Percentiles rank a stretch among this genome's conserved stretches.
Conservation (phyloP, 2,329 filamentous ascomycete genomes). For the Fusarium algeriense region DNA sequence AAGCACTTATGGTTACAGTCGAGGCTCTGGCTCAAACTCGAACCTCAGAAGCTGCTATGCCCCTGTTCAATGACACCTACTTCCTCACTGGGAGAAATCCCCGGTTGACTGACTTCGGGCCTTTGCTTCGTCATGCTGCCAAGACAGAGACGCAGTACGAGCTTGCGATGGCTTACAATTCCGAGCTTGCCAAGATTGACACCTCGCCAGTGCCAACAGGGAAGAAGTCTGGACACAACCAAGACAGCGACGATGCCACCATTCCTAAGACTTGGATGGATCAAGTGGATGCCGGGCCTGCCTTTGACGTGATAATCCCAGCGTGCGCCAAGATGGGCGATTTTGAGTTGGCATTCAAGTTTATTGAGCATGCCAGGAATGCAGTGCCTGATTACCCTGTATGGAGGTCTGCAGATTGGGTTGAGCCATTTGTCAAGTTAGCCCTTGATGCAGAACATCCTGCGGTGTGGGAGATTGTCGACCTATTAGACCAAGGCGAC, state of each 20-base stretch:
- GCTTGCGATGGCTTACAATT: slow-evolving; percentile 50
- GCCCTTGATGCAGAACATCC: slow-evolving; percentile 49
- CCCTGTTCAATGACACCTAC: slow-evolving; percentile 49
- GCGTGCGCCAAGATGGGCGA: slow-evolving; percentile 48
- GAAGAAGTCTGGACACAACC: slow-evolving; percentile 1
- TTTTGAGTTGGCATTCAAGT: slow-evolving; percentile 53
- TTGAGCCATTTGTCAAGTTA: slow-evolving; percentile 45
- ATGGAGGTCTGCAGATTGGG: slow-evolving; percentile 44
- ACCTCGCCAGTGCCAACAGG: not conserved
- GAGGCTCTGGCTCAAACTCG: slow-evolving; percentile 50
- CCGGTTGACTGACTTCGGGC: slow-evolving; percentile 45
- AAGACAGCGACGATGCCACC: slow-evolving; percentile 5
- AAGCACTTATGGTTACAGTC: slow-evolving; percentile 51
- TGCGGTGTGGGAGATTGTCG: slow-evolving; percentile 52
- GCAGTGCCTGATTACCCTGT: not conserved
- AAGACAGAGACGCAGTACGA: slow-evolving; percentile 41
- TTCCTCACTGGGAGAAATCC: slow-evolving; percentile 48
- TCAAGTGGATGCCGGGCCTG: slow-evolving; percentile 22
- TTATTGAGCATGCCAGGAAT: slow-evolving; percentile 36
- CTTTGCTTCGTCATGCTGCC: slow-evolving; percentile 49
- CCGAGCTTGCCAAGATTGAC: slow-evolving; percentile 32
- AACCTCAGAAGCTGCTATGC: slow-evolving; percentile 50
- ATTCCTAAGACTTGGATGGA: slow-evolving; percentile 17
- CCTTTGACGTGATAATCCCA: slow-evolving; percentile 47
- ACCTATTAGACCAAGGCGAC: slow-evolving; percentile 42